Conservation (phyloP, 2,329 filamentous ascomycete species). For the Pseudogymnoascus sp. region DNA sequence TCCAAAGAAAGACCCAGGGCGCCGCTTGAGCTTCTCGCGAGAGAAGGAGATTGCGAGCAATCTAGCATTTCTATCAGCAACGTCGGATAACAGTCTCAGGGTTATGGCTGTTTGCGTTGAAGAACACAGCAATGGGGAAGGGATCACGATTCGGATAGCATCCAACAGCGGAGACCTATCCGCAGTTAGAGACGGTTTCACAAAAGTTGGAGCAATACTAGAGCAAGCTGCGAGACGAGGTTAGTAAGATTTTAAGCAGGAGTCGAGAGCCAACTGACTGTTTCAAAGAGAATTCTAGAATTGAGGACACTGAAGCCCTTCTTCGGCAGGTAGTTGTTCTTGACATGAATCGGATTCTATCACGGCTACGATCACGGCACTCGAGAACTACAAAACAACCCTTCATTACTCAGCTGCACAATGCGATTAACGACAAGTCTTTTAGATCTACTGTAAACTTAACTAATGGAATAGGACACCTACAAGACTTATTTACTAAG, state of each 20-base stretch:
- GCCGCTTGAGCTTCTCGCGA: constrained; percentile 10
- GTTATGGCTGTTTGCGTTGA: constrained; percentile 23
- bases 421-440: constrained; percentile 13
- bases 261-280: neutral
- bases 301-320: constrained; percentile 17
- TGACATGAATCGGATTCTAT: constrained; percentile 20
- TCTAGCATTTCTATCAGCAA: constrained; percentile 21
- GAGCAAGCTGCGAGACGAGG: constrained; percentile 19
- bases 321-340: constrained; percentile 20
- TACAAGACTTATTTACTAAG: constrained; percentile 13
- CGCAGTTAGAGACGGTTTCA: constrained; percentile 15
- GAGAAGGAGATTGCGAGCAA: constrained; percentile 22
- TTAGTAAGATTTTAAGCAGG: constrained; percentile 1
- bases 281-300: constrained; percentile 13
- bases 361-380: constrained; percentile 21
- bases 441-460: constrained; percentile 7
- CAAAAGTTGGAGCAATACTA: constrained; percentile 15
- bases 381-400: constrained; percentile 11
- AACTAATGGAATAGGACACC: neutral
- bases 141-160: constrained; percentile 20
- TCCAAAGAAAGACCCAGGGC: neutral
- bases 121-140: constrained; percentile 16
- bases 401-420: constrained; percentile 14
- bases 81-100: constrained; percentile 16
- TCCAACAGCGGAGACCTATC: constrained; percentile 19